Evolutionary conservation across 306 rosid genomes (phyloP).

Genomic region (Vigna angularis): DNA sequence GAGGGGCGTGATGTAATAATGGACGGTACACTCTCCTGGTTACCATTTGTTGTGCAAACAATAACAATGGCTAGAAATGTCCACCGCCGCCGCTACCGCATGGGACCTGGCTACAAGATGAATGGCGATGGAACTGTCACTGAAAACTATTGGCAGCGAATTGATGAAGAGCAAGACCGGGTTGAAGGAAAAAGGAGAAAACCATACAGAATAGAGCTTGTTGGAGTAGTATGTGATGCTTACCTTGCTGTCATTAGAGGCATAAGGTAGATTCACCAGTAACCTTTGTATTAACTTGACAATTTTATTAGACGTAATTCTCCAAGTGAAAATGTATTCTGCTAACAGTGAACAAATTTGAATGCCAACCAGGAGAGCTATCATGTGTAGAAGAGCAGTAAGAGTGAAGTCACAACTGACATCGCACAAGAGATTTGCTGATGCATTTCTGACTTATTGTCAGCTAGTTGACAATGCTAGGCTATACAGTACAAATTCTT

Average conservation of each 20-base stretch:
- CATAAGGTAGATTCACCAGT: constrained; percentile 64
- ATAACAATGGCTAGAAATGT: constrained; percentile 94
- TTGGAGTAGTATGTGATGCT: constrained; percentile 98
- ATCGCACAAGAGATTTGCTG: constrained; percentile 94
- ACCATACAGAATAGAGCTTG: constrained; percentile 95
- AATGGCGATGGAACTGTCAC: constrained; percentile 65
- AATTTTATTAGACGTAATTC: constrained; percentile 7
- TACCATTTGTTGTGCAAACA: constrained; percentile 94
- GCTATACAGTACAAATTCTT: constrained; percentile 83
- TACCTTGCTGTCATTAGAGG: constrained; percentile 89
- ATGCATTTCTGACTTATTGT: constrained; percentile 78
- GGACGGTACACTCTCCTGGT: constrained; percentile 99
- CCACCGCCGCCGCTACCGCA: constrained; percentile 93
- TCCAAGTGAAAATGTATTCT: constrained; percentile 3
- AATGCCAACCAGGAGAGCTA: constrained; percentile 81
- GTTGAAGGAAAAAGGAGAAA: constrained; percentile 80
- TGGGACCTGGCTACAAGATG: constrained; percentile 84
- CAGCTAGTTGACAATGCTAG: constrained; percentile 83
- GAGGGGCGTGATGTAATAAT: constrained; percentile 95
- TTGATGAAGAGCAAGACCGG: constrained; percentile 73
- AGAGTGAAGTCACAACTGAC: constrained; percentile 81
- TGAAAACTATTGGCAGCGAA: constrained; percentile 86
- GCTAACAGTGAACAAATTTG: constrained; percentile 9
- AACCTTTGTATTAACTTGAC: neutral
- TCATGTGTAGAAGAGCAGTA: constrained; percentile 89